Percentiles rank a stretch among this genome's conserved stretches.
phyloP scores from a whole-genome alignment of 306 rosid species.

The Oemleria cerasiformis region DNA sequence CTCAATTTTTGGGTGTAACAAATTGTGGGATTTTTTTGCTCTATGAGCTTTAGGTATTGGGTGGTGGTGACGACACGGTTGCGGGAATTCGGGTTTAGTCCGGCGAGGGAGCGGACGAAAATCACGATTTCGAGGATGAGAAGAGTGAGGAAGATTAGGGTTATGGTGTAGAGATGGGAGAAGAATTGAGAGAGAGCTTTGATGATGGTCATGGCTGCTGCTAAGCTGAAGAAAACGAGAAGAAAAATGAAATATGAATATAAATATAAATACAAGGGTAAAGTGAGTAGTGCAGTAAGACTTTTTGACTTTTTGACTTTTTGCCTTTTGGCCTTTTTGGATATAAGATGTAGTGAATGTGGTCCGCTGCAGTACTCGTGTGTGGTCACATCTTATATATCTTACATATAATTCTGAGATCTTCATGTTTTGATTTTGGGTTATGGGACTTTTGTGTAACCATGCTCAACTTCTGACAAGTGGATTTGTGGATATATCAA shows the following conservation, averaged over 20 bases:
- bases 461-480: no score
- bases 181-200: slow-evolving; percentile 51
- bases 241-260: no score
- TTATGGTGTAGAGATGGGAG: slow-evolving; percentile 50
- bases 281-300: background rate
- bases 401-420: background rate
- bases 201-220: slow-evolving; percentile 39
- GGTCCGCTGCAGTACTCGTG: background rate
- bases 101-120: slow-evolving; percentile 34
- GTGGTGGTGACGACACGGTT: slow-evolving; percentile 47
- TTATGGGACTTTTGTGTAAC: no score
- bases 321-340: no score
- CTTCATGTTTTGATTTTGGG: background rate
- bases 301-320: background rate
- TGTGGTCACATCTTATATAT: background rate
- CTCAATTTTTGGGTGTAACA: slow-evolving; percentile 23
- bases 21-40: slow-evolving; percentile 61
- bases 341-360: background rate
- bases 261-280: no score
- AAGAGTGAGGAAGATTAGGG: slow-evolving; percentile 50
- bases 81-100: slow-evolving; percentile 35
- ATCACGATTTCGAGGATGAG: slow-evolving; percentile 48
- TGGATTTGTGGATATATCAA: no score
- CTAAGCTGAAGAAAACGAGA: background rate
- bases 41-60: slow-evolving; percentile 67